phyloP scores from a whole-genome alignment of 306 rosid genomes.

The Crotalaria pallida region DNA sequence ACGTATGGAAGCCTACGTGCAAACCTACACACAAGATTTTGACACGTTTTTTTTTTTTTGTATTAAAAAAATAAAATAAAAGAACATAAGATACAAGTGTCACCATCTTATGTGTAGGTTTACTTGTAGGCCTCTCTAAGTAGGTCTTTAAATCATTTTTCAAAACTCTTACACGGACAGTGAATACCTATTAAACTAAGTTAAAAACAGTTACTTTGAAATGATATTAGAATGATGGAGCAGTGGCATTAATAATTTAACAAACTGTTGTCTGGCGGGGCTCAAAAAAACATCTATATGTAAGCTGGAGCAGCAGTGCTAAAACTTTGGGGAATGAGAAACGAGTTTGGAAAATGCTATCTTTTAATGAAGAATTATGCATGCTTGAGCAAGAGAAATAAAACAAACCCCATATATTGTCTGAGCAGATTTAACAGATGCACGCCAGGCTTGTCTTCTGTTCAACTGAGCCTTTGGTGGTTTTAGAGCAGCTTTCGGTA shows the following conservation, averaged over 20 bases:
- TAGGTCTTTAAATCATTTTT: too few species aligned
- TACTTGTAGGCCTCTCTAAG: too few species aligned
- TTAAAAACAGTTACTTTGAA: neutral
- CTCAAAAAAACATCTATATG: neutral
- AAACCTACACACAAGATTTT: too few species aligned
- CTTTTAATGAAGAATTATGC: neutral
- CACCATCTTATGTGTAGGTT: too few species aligned
- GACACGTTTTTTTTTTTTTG: too few species aligned
- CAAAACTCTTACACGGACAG: too few species aligned
- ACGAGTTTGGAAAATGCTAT: neutral
- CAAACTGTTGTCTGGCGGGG: neutral
- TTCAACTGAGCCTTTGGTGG: constrained; percentile 58
- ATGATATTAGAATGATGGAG: neutral
- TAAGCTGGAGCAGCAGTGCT: constrained; percentile 4
- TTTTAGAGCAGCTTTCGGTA: constrained; percentile 68
- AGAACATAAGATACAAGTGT: too few species aligned
- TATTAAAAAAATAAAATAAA: too few species aligned
- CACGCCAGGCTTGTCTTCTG: constrained; percentile 93
- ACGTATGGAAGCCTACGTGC: too few species aligned
- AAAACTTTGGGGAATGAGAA: constrained; percentile 8
- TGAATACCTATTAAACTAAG: too few species aligned
- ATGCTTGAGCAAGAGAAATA: constrained; percentile 4
- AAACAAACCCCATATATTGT: constrained; percentile 80
- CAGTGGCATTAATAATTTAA: neutral
- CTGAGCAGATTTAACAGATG: constrained; percentile 77